These are phyloP conservation scores for Trichoderma asperellum DNA, from an alignment of 2,329 filamentous ascomycete genomes.

Conservation along the genomic window DNA sequence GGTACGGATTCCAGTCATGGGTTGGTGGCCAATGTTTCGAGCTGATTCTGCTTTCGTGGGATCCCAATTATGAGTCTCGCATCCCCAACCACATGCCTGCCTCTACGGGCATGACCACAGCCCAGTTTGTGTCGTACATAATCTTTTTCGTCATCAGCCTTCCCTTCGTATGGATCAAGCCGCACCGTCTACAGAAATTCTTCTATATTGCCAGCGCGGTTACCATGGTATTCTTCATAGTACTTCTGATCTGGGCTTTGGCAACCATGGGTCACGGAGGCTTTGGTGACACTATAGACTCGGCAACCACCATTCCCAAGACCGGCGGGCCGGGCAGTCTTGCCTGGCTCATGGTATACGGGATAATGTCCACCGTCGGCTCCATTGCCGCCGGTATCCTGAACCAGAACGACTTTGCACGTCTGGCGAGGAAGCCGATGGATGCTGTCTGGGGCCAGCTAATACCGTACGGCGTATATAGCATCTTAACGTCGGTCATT, in stretches of 20 bases:
- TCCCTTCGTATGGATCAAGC: slow-evolving; percentile 50
- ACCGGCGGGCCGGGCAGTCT: slow-evolving; percentile 40
- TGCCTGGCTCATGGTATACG: slow-evolving; percentile 45
- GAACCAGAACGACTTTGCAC: slow-evolving; percentile 47
- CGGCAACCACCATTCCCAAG: slow-evolving; percentile 32
- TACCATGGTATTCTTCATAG: slow-evolving; percentile 48
- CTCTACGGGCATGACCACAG: slow-evolving; percentile 49
- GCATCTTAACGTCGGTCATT: slow-evolving; percentile 43
- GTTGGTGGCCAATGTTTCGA: slow-evolving; percentile 52
- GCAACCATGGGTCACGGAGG: slow-evolving; percentile 48
- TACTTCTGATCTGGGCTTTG: slow-evolving; percentile 50
- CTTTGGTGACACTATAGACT: slow-evolving; percentile 43
- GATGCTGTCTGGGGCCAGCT: slow-evolving; percentile 44
- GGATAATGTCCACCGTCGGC: slow-evolving; percentile 44
- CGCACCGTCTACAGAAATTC: slow-evolving; percentile 48
- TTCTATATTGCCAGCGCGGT: slow-evolving; percentile 47
- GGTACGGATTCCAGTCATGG: slow-evolving; percentile 52
- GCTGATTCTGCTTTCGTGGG: slow-evolving; percentile 51
- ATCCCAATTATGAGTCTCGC: slow-evolving; percentile 48
- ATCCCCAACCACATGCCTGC: slow-evolving; percentile 48
- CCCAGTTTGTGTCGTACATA: slow-evolving; percentile 49
- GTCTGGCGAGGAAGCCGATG: slow-evolving; percentile 39
- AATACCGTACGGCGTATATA: slow-evolving; percentile 44
- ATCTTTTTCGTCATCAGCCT: slow-evolving; percentile 50
- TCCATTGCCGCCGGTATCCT: slow-evolving; percentile 46